A percentile compares a stretch with the other conserved stretches of the same genome.
These are phyloP conservation scores for Hypomyces perniciosus DNA, from an alignment of 2,329 filamentous ascomycete genomes.

Conservation along the genomic window DNA sequence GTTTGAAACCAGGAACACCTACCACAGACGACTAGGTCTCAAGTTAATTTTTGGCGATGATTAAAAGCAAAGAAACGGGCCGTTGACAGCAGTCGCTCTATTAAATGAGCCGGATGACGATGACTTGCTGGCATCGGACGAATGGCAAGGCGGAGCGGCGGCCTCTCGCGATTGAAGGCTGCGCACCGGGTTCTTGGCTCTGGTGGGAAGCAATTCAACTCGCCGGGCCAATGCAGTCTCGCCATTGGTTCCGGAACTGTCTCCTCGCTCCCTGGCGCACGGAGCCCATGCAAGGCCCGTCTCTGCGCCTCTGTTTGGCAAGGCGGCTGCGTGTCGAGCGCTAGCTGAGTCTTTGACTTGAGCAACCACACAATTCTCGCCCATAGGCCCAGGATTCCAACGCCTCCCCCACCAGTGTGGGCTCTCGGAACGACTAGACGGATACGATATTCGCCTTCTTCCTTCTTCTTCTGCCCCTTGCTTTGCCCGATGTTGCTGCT, in stretches of 20 bases:
- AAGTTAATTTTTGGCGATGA: neutral
- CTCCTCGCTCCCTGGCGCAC: constrained; percentile 9
- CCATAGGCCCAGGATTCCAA: constrained; percentile 7
- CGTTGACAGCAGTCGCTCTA: neutral
- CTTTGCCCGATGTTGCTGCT: neutral
- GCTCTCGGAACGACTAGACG: neutral
- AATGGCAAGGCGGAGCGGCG: constrained; percentile 5
- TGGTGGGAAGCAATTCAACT: constrained; percentile 1
- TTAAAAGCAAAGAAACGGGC: neutral
- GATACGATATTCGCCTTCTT: neutral
- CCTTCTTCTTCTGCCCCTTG: neutral
- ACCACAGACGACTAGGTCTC: neutral
- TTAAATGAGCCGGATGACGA: neutral
- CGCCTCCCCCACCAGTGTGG: constrained; percentile 1
- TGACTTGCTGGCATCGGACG: neutral
- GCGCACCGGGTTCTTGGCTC: neutral
- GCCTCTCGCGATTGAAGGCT: neutral
- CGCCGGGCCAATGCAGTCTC: neutral
- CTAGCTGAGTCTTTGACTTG: constrained; percentile 12
- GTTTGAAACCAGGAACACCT: neutral
- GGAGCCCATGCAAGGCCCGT: constrained; percentile 12
- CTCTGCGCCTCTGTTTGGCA: constrained; percentile 11
- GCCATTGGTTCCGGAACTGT: constrained; percentile 1
- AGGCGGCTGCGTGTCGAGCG: constrained; percentile 12
- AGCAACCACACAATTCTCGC: constrained; percentile 4